phyloP scores from a whole-genome alignment of 2,329 filamentous ascomycete genomes.

The Didymella pomorum region DNA sequence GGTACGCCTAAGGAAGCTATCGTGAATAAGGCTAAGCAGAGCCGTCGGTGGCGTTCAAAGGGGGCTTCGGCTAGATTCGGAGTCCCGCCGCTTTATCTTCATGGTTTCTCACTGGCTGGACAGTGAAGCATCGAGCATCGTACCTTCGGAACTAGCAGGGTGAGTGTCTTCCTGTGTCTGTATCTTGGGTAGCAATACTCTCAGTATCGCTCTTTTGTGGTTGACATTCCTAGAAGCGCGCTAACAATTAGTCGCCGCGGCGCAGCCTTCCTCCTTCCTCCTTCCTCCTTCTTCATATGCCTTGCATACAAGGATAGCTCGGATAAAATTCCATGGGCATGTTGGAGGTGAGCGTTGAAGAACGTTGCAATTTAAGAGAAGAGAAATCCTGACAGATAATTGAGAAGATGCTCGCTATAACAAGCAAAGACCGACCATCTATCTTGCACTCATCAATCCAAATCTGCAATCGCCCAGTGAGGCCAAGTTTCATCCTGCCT shows the following conservation, averaged over 20 bases:
- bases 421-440: background rate
- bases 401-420: background rate
- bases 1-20: background rate
- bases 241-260: background rate
- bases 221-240: background rate
- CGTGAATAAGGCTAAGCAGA: background rate
- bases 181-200: no score
- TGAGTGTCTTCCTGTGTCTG: no score
- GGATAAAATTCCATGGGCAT: no score
- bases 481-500: constrained; percentile 39
- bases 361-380: background rate
- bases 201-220: background rate
- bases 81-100: background rate
- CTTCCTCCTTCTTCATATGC: no score
- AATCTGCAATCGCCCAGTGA: constrained; percentile 30
- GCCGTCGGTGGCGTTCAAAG: background rate
- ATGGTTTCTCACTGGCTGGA: no score
- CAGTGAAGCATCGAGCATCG: background rate
- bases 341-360: background rate
- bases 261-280: background rate
- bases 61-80: background rate
- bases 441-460: constrained; percentile 7
- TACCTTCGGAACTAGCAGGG: no score
- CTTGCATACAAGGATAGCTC: no score
- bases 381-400: background rate